These are phyloP conservation scores for Physcomitrellopsis africana DNA, from an alignment of 225 moss, liverwort and hornwort genomes.

Conservation along the genomic window DNA sequence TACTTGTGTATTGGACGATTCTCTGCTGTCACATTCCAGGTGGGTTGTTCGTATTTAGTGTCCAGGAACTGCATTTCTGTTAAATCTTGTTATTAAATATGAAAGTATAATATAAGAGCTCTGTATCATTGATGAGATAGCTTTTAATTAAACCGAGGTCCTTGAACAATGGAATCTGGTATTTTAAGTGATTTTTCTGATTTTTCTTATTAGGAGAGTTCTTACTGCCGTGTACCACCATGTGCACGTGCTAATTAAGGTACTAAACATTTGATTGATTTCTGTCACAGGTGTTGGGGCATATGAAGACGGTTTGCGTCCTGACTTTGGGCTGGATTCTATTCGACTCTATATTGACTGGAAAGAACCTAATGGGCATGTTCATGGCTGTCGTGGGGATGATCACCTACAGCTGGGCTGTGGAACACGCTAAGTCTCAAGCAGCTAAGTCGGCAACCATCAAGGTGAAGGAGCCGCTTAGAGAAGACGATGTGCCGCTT, in stretches of 20 bases:
- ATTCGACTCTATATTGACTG: conserved; percentile 63
- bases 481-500: conserved; percentile 61
- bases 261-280: conserved; percentile 22
- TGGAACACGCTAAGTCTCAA: conserved; percentile 58
- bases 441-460: conserved; percentile 49
- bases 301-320: conserved; percentile 75
- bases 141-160: too few relatives aligned
- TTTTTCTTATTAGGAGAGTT: neutral
- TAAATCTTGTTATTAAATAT: too few relatives aligned
- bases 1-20: conserved; percentile 71
- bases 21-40: conserved; percentile 72
- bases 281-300: conserved; percentile 64
- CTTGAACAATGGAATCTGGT: neutral
- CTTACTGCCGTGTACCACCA: neutral
- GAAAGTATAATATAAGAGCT: too few relatives aligned
- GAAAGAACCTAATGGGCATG: conserved; percentile 76
- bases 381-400: conserved; percentile 64
- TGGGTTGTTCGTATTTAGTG: conserved; percentile 6
- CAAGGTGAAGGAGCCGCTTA: conserved; percentile 61
- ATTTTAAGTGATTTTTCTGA: neutral
- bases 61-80: too few relatives aligned
- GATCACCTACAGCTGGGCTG: conserved; percentile 73
- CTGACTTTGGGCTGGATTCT: conserved; percentile 65
- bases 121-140: too few relatives aligned
- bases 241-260: neutral